Conservation (phyloP, 75 land plant genomes). For the Cunninghamia lanceolata region DNA sequence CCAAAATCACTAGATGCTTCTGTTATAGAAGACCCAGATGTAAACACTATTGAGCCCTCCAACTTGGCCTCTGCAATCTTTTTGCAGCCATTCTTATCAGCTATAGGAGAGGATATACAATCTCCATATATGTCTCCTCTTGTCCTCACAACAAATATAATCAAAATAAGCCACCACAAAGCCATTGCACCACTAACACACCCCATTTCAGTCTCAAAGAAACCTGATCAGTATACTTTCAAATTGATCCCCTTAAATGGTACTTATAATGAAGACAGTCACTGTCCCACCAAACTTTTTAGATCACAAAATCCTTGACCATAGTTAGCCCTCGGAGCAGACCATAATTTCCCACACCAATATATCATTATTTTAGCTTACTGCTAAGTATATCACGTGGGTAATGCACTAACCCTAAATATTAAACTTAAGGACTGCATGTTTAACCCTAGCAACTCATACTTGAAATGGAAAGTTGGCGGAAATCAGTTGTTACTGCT, state of each 20-base stretch:
- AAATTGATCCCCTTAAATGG: background rate
- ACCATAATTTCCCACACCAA: too few relatives aligned
- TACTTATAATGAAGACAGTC: background rate
- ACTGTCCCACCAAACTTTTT: too few relatives aligned
- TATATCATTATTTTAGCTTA: too few relatives aligned
- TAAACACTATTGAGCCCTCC: background rate
- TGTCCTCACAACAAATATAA: background rate
- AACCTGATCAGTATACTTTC: background rate
- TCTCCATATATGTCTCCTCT: background rate
- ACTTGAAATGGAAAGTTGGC: too few relatives aligned
- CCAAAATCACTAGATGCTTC: constrained; percentile 64
- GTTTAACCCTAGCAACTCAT: too few relatives aligned
- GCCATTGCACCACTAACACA: background rate
- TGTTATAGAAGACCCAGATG: background rate
- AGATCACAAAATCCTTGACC: background rate
- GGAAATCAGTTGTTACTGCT: too few relatives aligned
- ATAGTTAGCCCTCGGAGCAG: background rate
- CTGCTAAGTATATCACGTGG: too few relatives aligned
- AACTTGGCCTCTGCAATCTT: background rate
- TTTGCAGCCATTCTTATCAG: background rate
- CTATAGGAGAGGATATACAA: background rate
- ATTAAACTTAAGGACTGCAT: too few relatives aligned
- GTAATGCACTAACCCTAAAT: too few relatives aligned
- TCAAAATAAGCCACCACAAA: background rate
- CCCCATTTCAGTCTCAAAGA: background rate